phyloP scores from a whole-genome alignment of 2,329 filamentous ascomycete genomes.

The Penicillium crustosum region DNA sequence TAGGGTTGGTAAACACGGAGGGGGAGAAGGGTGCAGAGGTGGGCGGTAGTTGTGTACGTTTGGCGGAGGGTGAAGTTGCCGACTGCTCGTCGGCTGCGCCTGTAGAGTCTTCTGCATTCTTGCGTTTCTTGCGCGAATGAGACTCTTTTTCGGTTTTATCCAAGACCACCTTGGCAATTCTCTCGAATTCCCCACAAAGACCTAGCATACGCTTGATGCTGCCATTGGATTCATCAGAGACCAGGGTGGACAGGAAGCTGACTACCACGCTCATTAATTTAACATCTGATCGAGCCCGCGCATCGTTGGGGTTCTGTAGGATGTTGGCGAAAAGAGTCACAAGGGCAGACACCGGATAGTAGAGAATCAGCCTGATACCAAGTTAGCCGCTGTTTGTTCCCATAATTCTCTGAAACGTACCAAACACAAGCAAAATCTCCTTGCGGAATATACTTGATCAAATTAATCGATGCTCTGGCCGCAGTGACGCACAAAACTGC shows the following conservation, averaged over 20 bases:
- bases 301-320: constrained; percentile 88
- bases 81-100: constrained; percentile 21
- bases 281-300: constrained; percentile 81
- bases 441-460: constrained; percentile 94
- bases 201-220: constrained; percentile 91
- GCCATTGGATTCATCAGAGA: constrained; percentile 84
- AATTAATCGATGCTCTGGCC: constrained; percentile 84
- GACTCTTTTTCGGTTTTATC: constrained; percentile 89
- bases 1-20: constrained; percentile 26
- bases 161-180: constrained; percentile 85
- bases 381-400: constrained; percentile 12
- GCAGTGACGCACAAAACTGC: constrained; percentile 90
- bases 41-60: constrained; percentile 24
- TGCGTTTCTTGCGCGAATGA: constrained; percentile 77
- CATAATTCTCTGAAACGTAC: constrained; percentile 54
- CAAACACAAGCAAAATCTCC: constrained; percentile 94
- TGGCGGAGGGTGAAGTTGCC: constrained; percentile 27
- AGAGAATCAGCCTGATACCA: constrained; percentile 71
- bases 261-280: constrained; percentile 91
- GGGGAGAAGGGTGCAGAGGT: constrained; percentile 28
- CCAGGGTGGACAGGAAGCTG: constrained; percentile 83
- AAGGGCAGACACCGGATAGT: constrained; percentile 92
- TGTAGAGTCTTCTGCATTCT: constrained; percentile 56
- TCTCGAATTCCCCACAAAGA: constrained; percentile 93
- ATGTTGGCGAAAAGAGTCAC: constrained; percentile 97